Percentiles rank a stretch among this genome's conserved stretches.
phyloP scores from a whole-genome alignment of 2,329 filamentous ascomycete species.

The Beauveria brongniartii region DNA sequence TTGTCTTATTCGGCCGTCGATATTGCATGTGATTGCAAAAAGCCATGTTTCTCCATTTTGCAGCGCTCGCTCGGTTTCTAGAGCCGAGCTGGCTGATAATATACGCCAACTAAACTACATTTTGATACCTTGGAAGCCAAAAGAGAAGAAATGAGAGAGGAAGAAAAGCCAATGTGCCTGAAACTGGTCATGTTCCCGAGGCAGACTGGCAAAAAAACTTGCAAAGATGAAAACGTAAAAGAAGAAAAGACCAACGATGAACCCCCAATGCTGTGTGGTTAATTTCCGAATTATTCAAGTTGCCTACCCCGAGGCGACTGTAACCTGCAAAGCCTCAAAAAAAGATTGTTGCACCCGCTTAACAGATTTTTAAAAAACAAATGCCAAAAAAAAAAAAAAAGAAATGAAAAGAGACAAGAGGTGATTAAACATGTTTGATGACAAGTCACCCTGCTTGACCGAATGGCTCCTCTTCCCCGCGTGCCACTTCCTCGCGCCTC shows the following conservation, averaged over 20 bases:
- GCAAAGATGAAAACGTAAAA: not conserved
- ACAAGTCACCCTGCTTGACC: not conserved
- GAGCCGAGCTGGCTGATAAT: not conserved
- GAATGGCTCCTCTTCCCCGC: not conserved
- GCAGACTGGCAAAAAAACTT: not conserved
- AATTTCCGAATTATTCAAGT: not conserved
- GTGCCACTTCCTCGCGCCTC: not conserved
- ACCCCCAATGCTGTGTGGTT: constrained; percentile 2
- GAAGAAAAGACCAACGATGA: not conserved
- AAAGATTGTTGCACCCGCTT: not conserved
- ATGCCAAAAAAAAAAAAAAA: not conserved
- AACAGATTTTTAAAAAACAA: not conserved
- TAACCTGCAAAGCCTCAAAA: not conserved
- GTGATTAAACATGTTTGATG: constrained; percentile 9
- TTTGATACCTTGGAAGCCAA: not conserved
- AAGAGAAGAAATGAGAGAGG: not conserved
- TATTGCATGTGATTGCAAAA: not conserved
- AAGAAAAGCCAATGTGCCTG: not conserved
- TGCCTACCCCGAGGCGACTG: not conserved
- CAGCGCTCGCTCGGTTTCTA: not conserved
- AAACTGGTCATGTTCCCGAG: not conserved
- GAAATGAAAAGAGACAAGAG: not conserved
- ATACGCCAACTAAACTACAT: constrained; percentile 2
- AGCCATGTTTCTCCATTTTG: not conserved
- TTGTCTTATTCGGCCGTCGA: too few relatives aligned